A percentile compares a stretch with the other conserved stretches of the same genome.
phyloP scores from a whole-genome alignment of 2,329 filamentous ascomycete genomes.

The Beauveria rudraprayagi region DNA sequence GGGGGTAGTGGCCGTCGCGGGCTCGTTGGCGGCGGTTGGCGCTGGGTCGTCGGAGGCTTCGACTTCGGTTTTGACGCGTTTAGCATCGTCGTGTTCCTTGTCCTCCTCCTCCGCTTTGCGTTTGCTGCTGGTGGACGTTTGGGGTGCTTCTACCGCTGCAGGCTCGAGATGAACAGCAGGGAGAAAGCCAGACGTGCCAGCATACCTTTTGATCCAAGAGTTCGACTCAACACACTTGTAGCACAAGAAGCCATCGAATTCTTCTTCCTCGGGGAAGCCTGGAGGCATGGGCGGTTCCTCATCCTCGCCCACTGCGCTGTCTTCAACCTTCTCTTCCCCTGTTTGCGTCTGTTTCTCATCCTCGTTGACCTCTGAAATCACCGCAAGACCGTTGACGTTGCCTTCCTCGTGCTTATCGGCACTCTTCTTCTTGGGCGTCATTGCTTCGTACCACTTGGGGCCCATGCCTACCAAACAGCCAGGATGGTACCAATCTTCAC shows the following conservation, averaged over 20 bases:
- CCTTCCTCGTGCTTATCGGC: constrained; percentile 14
- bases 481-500: constrained; percentile 97
- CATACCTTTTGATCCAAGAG: constrained; percentile 89
- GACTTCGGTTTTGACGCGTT: constrained; percentile 43
- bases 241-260: constrained; percentile 85
- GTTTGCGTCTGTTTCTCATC: constrained; percentile 11
- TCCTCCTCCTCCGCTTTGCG: constrained; percentile 54
- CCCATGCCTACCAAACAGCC: constrained; percentile 80
- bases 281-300: constrained; percentile 64
- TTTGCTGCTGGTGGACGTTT: constrained; percentile 40
- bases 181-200: constrained; percentile 71
- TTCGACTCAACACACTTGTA: constrained; percentile 86
- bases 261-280: constrained; percentile 81
- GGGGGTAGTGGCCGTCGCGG: constrained; percentile 6
- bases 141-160: neutral
- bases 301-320: constrained; percentile 39
- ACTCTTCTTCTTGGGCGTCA: constrained; percentile 23
- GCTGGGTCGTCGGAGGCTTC: constrained; percentile 19
- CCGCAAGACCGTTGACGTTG: constrained; percentile 27
- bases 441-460: constrained; percentile 60
- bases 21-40: constrained; percentile 5
- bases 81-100: constrained; percentile 30
- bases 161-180: constrained; percentile 52
- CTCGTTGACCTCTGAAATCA: constrained; percentile 44
- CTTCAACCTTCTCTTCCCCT: constrained; percentile 24